A percentile compares a stretch with the other conserved stretches of the same genome.
Conservation (phyloP, 129 eudicot species). For the Ambrosia artemisiifolia region DNA sequence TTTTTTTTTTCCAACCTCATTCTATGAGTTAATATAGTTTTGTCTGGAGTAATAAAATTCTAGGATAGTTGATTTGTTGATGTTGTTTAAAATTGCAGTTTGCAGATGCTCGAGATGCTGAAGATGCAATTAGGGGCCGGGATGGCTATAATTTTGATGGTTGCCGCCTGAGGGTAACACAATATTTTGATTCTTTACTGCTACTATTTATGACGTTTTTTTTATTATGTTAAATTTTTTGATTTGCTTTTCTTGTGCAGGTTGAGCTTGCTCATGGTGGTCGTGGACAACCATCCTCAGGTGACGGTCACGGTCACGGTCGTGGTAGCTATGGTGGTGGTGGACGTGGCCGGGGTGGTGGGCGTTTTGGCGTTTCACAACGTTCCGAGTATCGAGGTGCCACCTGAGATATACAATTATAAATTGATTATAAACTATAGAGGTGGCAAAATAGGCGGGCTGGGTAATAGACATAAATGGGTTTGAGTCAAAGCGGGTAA, state of each 20-base stretch:
- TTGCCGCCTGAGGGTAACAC: conserved; percentile 82
- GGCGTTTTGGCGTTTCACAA: conserved; percentile 79
- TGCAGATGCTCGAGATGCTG: conserved; percentile 90
- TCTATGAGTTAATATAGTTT: background rate
- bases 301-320: conserved; percentile 43
- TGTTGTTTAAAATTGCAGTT: conserved; percentile 47
- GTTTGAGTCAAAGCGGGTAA: background rate
- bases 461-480: background rate
- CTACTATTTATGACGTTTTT: background rate
- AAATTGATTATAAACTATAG: background rate
- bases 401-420: background rate
- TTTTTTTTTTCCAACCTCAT: background rate
- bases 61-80: background rate
- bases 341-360: conserved; percentile 44
- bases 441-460: background rate
- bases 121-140: conserved; percentile 96
- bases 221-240: background rate
- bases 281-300: conserved; percentile 70
- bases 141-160: conserved; percentile 99
- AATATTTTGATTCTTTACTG: background rate
- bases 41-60: background rate
- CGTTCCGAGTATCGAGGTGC: conserved; percentile 94
- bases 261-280: conserved; percentile 99
- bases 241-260: conserved; percentile 30
- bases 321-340: background rate